phyloP scores from a whole-genome alignment of 257 asterid species.

The Jaltomata sinuosa region DNA sequence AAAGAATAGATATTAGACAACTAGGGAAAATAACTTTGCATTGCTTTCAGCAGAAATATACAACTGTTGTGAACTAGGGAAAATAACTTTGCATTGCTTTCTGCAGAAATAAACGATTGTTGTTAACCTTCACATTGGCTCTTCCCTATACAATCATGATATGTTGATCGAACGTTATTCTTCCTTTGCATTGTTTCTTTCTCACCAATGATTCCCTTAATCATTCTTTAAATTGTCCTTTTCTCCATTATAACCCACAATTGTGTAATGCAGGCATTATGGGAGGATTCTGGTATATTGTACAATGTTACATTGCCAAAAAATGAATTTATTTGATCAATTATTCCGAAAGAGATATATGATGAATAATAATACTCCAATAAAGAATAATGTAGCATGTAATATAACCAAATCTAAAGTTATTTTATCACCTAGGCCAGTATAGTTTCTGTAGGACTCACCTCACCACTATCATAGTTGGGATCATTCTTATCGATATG shows the following conservation, averaged over 20 bases:
- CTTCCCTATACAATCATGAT: not conserved
- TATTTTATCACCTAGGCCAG: not conserved
- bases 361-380: not conserved
- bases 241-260: not conserved
- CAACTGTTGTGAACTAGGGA: not conserved
- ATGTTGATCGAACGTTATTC: not conserved
- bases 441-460: slow-evolving; percentile 10
- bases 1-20: not conserved
- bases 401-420: not conserved
- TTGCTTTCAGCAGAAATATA: not conserved
- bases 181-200: not conserved
- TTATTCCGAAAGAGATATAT: not conserved
- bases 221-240: not conserved
- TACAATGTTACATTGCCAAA: not conserved
- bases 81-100: not conserved
- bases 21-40: not conserved
- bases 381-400: not conserved
- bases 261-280: not conserved
- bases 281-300: not conserved
- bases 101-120: not conserved
- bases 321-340: not conserved
- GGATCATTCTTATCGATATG: slow-evolving; percentile 77
- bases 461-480: slow-evolving; percentile 97
- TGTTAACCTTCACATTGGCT: not conserved
- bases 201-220: not conserved